Conservation (phyloP, 1,284 basidiomycete genomes). For the Mycena sp. region DNA sequence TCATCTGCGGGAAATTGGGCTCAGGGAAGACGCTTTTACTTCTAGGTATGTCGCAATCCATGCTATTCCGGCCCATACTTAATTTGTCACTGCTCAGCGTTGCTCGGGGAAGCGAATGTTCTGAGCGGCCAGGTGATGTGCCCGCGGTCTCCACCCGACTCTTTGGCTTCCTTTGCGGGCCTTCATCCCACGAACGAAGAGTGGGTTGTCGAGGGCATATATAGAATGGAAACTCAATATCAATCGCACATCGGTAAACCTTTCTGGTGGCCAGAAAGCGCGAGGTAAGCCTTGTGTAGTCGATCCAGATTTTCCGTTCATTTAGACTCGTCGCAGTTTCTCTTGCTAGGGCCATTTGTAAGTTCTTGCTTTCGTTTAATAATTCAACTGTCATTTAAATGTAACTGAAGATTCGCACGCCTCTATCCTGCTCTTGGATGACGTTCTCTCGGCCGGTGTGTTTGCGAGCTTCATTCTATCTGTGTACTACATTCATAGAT, state of each 20-base stretch:
- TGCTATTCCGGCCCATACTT: neutral
- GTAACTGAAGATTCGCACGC: constrained; percentile 74
- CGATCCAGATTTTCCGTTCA: neutral
- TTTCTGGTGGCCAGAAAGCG: constrained; percentile 90
- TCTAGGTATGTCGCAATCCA: constrained; percentile 55
- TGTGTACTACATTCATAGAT: neutral
- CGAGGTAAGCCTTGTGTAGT: constrained; percentile 54
- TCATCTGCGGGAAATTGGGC: constrained; percentile 86
- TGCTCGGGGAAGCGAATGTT: constrained; percentile 94
- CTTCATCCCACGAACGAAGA: constrained; percentile 57
- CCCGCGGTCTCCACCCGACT: constrained; percentile 85
- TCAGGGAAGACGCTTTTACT: constrained; percentile 89
- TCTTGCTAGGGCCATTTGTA: constrained; percentile 87
- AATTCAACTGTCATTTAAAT: neutral
- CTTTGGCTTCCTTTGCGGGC: constrained; percentile 67
- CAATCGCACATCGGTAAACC: constrained; percentile 61
- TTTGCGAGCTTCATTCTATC: neutral
- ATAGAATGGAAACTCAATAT: neutral
- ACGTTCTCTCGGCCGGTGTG: constrained; percentile 80
- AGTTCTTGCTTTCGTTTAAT: neutral
- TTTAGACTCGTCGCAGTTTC: constrained; percentile 72
- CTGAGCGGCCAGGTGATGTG: constrained; percentile 82
- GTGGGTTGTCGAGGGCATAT: constrained; percentile 82
- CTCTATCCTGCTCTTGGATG: constrained; percentile 86
- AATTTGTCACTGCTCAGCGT: constrained; percentile 52